phyloP scores from a whole-genome alignment of 805 yeast genomes.

The Candida caryicola region DNA sequence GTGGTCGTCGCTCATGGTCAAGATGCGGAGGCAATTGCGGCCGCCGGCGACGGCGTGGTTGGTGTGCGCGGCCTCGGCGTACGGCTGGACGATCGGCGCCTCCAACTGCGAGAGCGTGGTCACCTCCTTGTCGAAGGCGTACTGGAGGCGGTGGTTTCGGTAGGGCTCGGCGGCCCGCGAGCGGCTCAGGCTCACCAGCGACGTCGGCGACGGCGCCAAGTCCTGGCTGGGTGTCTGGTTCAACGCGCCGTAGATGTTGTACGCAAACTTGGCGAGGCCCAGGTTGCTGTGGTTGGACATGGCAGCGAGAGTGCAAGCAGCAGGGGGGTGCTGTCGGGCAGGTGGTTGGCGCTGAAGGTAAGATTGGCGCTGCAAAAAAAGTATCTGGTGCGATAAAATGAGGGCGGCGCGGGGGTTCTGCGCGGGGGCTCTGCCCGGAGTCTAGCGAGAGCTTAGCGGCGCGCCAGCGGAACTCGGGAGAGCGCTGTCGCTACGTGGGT shows the following conservation, averaged over 20 bases:
- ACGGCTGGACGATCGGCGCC: constrained; percentile 11
- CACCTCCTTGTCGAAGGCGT: constrained; percentile 22
- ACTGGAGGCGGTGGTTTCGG: constrained; percentile 13
- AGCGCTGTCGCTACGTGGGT: too few relatives aligned
- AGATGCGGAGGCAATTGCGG: constrained; percentile 35
- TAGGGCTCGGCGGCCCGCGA: constrained; percentile 10
- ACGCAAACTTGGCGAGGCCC: constrained; percentile 53
- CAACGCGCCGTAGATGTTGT: constrained; percentile 52
- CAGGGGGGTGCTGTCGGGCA: too few relatives aligned
- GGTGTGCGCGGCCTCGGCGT: constrained; percentile 12
- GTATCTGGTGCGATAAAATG: too few relatives aligned
- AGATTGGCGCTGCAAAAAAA: too few relatives aligned
- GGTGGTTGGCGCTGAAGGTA: too few relatives aligned
- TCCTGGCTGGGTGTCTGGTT: constrained; percentile 15
- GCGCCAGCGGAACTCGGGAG: too few relatives aligned
- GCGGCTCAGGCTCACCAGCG: constrained; percentile 15
- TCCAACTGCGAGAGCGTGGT: constrained; percentile 24
- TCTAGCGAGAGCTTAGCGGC: too few relatives aligned
- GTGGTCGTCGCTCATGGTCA: constrained; percentile 32
- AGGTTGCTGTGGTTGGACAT: constrained; percentile 9
- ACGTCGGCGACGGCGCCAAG: constrained; percentile 12
- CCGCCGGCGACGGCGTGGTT: constrained; percentile 43
- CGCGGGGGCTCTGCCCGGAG: too few relatives aligned
- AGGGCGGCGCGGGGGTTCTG: too few relatives aligned
- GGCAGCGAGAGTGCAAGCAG: not conserved